phyloP scores from a whole-genome alignment of 768 basidiomycete species.

The Suillus subaureus region DNA sequence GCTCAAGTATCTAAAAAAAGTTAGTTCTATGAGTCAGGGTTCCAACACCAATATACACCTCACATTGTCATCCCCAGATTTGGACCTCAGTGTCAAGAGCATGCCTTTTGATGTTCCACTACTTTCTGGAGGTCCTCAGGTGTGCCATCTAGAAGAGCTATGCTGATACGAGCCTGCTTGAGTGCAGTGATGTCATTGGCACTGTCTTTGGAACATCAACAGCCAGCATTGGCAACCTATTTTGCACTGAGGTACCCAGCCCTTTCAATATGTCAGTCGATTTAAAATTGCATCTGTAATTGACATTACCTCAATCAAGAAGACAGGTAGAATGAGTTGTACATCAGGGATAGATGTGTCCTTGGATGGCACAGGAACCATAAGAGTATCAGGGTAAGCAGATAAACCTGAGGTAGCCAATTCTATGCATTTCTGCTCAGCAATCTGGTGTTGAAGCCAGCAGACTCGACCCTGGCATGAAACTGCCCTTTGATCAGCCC shows the following conservation, averaged over 20 bases:
- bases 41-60: no score
- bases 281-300: background rate
- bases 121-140: no score
- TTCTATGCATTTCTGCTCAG: slow-evolving; percentile 79
- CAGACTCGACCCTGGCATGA: slow-evolving; percentile 69
- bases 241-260: slow-evolving; percentile 58
- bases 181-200: no score
- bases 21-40: no score
- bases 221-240: slow-evolving; percentile 65
- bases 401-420: slow-evolving; percentile 61
- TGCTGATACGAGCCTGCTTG: no score
- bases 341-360: slow-evolving; percentile 47
- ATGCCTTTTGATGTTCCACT: no score
- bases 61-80: no score
- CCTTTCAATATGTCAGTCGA: slow-evolving; percentile 36
- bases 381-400: slow-evolving; percentile 42
- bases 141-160: no score
- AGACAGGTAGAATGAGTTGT: slow-evolving; percentile 66
- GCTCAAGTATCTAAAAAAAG: no score
- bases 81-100: no score
- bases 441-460: slow-evolving; percentile 76
- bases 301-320: slow-evolving; percentile 59
- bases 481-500: slow-evolving; percentile 38
- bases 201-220: slow-evolving; percentile 58
- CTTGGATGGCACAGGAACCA: slow-evolving; percentile 35